Base-by-base conservation (phyloP, 768 basidiomycete species). In the Gautieria morchelliformis region DNA sequence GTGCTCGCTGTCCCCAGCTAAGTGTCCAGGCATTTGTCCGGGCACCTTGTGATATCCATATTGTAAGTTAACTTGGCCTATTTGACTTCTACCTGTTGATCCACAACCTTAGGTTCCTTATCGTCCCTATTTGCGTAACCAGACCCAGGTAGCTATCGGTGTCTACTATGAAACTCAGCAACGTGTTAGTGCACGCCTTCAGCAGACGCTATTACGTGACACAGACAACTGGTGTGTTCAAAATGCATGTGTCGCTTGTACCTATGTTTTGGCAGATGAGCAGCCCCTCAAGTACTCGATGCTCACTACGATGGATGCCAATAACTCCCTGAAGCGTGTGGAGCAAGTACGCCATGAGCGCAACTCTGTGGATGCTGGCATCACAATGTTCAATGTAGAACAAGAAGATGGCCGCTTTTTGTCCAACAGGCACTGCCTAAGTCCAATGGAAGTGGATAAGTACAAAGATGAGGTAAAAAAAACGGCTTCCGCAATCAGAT, bases 171-270 rank as follows among this genome's bases (percentile, higher is more conserved):
- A 1, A 0, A 63, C 72, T n/a, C 56, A 69, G 20, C 17, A n/a
- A 1, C 56, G 47, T 1, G 62, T 73, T 27, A 32, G 58, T 8
- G n/a, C n/a, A n/a, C n/a, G n/a, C n/a, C n/a, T n/a, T n/a, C n/a
- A n/a, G n/a, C 20, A 10, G 7, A 62, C 59, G 3, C 65, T 77
- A n/a, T 65, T 65, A 1, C 62, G 66, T 0, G 62, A 70, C 52
- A 45, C 53, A 0, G 63, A 65, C 0, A 44, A 74, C 42, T 77
- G 72, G 70, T 58, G 67, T 3, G 65, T 69, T 2, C 30, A 60
- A 32, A 66, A 74, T 52, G 60, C 66, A 0, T 77, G 75, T 58
- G 68, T 68, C 0, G 59, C 72, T 1, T 77, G 75, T 58, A 57
- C 58, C 17, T 72, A 75, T 50, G 62, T 69, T 66, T 59, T 74